Percentiles rank a stretch among this genome's conserved stretches.
These are phyloP conservation scores for Ceratocystis eucalypticola DNA, from an alignment of 2,329 filamentous ascomycete species.

Conservation along the genomic window DNA sequence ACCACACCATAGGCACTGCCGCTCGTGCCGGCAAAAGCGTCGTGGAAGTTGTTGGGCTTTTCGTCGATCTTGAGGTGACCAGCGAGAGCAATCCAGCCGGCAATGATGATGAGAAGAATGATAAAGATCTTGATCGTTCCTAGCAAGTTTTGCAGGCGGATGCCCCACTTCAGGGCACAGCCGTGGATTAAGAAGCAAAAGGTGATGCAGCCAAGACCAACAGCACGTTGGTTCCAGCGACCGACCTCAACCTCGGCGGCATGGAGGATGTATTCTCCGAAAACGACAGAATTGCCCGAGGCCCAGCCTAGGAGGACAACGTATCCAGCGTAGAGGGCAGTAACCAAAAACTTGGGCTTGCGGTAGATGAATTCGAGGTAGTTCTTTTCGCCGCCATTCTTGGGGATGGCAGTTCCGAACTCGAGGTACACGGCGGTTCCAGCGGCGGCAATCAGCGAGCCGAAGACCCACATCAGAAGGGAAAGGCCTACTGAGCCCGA, in stretches of 20 bases:
- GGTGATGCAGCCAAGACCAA: conserved; percentile 55
- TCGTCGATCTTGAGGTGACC: conserved; percentile 45
- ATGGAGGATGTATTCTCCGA: conserved; percentile 56
- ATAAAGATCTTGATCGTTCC: conserved; percentile 54
- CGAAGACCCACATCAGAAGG: conserved; percentile 49
- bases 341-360: conserved; percentile 46
- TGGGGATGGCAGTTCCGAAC: conserved; percentile 50
- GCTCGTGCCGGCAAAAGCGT: conserved; percentile 52
- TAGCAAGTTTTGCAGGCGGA: conserved; percentile 53
- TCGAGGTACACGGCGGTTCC: conserved; percentile 54
- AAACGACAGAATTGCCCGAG: conserved; percentile 53
- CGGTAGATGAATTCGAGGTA: conserved; percentile 53
- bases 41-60: conserved; percentile 48
- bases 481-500: conserved; percentile 49
- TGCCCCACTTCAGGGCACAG: conserved; percentile 48
- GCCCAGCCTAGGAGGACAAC: conserved; percentile 53
- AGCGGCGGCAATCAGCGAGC: conserved; percentile 46
- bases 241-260: conserved; percentile 48
- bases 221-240: conserved; percentile 53
- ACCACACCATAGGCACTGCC: conserved; percentile 53
- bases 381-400: conserved; percentile 53
- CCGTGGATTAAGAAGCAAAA: conserved; percentile 53
- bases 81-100: conserved; percentile 47
- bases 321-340: conserved; percentile 47
- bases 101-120: conserved; percentile 50